Conservation (phyloP, 2,329 filamentous ascomycete species). For the Parastagonospora nodorum region DNA sequence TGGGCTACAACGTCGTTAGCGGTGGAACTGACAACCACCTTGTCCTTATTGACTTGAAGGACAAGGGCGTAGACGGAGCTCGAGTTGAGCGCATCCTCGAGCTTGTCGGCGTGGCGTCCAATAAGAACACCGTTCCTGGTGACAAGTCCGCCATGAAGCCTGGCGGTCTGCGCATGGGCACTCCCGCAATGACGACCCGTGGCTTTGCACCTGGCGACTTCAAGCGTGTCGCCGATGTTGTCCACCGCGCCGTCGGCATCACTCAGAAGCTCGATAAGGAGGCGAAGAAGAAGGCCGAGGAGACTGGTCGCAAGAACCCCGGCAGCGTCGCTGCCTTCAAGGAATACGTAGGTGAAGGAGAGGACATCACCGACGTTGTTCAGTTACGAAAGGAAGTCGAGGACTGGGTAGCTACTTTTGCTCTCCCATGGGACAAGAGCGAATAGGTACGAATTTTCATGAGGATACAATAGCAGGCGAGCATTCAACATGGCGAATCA, state of each 20-base stretch:
- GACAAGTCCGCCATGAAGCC: conserved; percentile 97
- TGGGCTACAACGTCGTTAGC: conserved; percentile 92
- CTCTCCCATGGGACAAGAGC: conserved; percentile 46
- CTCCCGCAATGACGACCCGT: conserved; percentile 95
- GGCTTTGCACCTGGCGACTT: conserved; percentile 94
- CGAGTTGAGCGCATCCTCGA: conserved; percentile 95
- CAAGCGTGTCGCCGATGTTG: conserved; percentile 62
- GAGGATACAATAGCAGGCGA: conserved; percentile 5
- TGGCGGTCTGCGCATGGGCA: conserved; percentile 92
- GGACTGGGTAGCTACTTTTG: conserved; percentile 50
- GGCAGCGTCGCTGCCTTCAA: conserved; percentile 48
- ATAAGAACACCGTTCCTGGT: conserved; percentile 98
- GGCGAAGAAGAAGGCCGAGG: conserved; percentile 45
- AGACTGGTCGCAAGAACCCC: conserved; percentile 46
- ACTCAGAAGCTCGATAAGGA: conserved; percentile 49
- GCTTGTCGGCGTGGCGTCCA: conserved; percentile 98
- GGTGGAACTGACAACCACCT: conserved; percentile 98
- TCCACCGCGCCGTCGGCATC: conserved; percentile 49
- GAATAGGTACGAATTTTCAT: conserved; percentile 11
- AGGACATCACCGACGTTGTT: conserved; percentile 49
- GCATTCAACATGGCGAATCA: conserved; percentile 15
- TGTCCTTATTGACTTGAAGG: conserved; percentile 91
- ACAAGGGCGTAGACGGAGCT: conserved; percentile 85
- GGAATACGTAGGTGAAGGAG: conserved; percentile 48
- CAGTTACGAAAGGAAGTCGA: conserved; percentile 48